phyloP scores from a whole-genome alignment of 345 rosid species.

The Clarkia xantiana region DNA sequence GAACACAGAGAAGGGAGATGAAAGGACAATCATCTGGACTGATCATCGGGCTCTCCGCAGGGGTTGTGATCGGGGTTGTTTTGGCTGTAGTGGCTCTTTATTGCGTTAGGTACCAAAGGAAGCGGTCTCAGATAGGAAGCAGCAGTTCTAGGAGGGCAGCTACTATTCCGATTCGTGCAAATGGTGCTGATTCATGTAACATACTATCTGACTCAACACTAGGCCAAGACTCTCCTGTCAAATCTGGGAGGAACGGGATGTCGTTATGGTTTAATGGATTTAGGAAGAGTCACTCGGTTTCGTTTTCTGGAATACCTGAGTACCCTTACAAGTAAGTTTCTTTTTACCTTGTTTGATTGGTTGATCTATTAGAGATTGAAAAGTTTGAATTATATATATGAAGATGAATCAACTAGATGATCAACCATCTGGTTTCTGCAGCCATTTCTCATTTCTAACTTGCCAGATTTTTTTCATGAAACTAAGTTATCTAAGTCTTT shows the following conservation, averaged over 20 bases:
- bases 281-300: slow-evolving; percentile 37
- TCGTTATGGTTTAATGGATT: slow-evolving; percentile 73
- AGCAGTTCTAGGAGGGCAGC: slow-evolving; percentile 79
- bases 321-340: slow-evolving; percentile 73
- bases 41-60: slow-evolving; percentile 79
- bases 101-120: slow-evolving; percentile 56
- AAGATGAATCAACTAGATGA: no score
- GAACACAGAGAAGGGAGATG: slow-evolving; percentile 30
- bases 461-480: no score
- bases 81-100: slow-evolving; percentile 52
- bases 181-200: slow-evolving; percentile 60
- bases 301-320: slow-evolving; percentile 86
- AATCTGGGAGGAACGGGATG: slow-evolving; percentile 46
- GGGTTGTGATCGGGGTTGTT: slow-evolving; percentile 81
- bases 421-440: no score
- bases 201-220: slow-evolving; percentile 67
- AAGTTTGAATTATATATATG: no score
- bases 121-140: slow-evolving; percentile 72
- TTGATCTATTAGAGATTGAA: no score
- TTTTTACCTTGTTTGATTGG: neutral
- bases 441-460: no score
- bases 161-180: slow-evolving; percentile 61
- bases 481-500: no score
- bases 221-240: slow-evolving; percentile 82
- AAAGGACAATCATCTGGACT: slow-evolving; percentile 66